Percentiles rank a stretch among this genome's conserved stretches.
These are phyloP conservation scores for Epithemia pelagica DNA, from an alignment of 108 stramenopile species.

Conservation along the genomic window DNA sequence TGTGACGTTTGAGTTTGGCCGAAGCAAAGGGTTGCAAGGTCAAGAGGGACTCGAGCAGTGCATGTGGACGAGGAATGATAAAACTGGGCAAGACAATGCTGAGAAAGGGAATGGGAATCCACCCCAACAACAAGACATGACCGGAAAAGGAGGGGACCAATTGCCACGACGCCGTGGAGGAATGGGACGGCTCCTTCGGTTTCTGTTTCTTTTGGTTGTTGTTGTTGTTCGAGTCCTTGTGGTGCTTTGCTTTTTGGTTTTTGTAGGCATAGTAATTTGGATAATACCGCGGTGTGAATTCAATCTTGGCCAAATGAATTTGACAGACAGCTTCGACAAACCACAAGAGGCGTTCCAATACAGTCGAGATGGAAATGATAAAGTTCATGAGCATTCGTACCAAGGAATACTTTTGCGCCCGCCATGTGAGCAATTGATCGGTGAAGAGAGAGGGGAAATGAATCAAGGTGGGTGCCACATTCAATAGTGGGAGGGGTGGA, in stretches of 20 bases:
- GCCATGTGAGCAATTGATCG: conserved; percentile 50
- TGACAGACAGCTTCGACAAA: conserved; percentile 68
- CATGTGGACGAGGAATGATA: conserved; percentile 85
- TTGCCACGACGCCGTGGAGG: conserved; percentile 34
- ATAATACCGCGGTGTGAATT: conserved; percentile 58
- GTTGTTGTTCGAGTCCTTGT: not conserved
- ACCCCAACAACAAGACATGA: conserved; percentile 64
- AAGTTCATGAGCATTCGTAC: conserved; percentile 54
- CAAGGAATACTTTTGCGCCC: conserved; percentile 45
- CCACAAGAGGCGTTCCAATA: conserved; percentile 76
- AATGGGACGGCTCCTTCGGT: conserved; percentile 27
- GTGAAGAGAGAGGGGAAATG: conserved; percentile 81
- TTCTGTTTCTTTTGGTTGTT: too few species aligned
- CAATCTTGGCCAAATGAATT: conserved; percentile 68
- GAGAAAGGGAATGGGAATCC: conserved; percentile 79
- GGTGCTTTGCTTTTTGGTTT: not conserved
- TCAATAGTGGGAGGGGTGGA: conserved; percentile 66
- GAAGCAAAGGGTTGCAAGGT: conserved; percentile 76
- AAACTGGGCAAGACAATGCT: conserved; percentile 66
- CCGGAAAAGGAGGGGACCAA: conserved; percentile 71
- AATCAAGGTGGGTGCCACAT: conserved; percentile 83
- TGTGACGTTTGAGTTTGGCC: conserved; percentile 59
- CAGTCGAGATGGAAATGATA: conserved; percentile 48
- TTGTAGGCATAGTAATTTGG: conserved; percentile 15
- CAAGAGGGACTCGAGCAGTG: conserved; percentile 62